phyloP scores from a whole-genome alignment of 2,329 filamentous ascomycete species.

The Pseudogymnoascus sp. region DNA sequence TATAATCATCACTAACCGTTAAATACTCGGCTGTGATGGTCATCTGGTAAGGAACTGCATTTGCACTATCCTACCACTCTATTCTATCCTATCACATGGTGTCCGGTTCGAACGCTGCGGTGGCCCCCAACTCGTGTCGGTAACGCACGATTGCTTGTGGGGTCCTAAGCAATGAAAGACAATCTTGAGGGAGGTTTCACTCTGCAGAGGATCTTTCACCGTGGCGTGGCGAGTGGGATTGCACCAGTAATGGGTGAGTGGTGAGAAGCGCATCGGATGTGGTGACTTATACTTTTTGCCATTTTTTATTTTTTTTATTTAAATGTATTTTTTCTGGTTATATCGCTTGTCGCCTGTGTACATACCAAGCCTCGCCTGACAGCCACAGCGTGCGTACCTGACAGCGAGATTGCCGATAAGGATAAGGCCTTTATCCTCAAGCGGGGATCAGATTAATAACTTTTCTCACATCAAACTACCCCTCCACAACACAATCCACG shows the following conservation, averaged over 20 bases:
- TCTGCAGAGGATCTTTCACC: conserved; percentile 67
- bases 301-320: background rate
- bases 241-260: conserved; percentile 47
- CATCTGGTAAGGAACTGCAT: conserved; percentile 46
- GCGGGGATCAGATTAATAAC: conserved; percentile 8
- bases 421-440: conserved; percentile 3
- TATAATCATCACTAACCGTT: conserved; percentile 22
- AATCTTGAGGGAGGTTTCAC: conserved; percentile 67
- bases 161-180: conserved; percentile 62
- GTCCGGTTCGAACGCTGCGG: conserved; percentile 65
- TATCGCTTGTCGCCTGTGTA: background rate
- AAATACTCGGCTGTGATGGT: conserved; percentile 54
- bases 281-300: conserved; percentile 12
- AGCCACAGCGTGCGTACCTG: background rate
- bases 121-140: conserved; percentile 60
- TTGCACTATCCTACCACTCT: conserved; percentile 50
- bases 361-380: background rate
- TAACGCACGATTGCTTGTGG: conserved; percentile 58
- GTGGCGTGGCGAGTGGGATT: conserved; percentile 62
- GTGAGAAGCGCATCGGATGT: conserved; percentile 12
- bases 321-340: background rate
- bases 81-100: conserved; percentile 35
- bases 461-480: conserved; percentile 8
- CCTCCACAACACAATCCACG: conserved; percentile 10
- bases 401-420: background rate